These are phyloP conservation scores for Alternaria atra DNA, from an alignment of 2,329 filamentous ascomycete genomes.

Conservation along the genomic window DNA sequence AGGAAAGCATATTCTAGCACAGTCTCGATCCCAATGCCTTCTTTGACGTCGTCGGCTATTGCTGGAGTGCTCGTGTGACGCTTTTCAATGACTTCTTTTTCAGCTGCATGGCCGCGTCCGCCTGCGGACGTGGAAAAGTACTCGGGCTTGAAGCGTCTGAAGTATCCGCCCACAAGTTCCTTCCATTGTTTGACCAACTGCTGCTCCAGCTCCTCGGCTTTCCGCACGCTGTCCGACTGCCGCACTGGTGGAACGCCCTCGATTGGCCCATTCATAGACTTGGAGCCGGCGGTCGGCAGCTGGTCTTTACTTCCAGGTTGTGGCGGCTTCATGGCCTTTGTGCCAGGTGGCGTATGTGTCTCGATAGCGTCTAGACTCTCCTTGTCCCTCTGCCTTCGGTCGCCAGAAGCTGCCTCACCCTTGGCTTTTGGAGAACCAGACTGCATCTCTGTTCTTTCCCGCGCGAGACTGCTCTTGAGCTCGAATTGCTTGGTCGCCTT, in stretches of 20 bases:
- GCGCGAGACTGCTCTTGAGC: slow-evolving; percentile 74
- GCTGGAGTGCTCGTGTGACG: slow-evolving; percentile 35
- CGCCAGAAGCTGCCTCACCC: slow-evolving; percentile 29
- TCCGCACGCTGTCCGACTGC: slow-evolving; percentile 61
- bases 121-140: slow-evolving; percentile 68
- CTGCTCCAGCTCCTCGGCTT: slow-evolving; percentile 73
- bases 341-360: slow-evolving; percentile 57
- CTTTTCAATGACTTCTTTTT: slow-evolving; percentile 43
- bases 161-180: slow-evolving; percentile 90
- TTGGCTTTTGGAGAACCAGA: slow-evolving; percentile 38
- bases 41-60: slow-evolving; percentile 34
- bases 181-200: slow-evolving; percentile 80
- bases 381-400: slow-evolving; percentile 41
- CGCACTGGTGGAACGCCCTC: slow-evolving; percentile 41
- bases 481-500: slow-evolving; percentile 79
- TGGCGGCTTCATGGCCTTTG: slow-evolving; percentile 53
- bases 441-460: slow-evolving; percentile 30
- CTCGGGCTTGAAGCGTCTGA: slow-evolving; percentile 84
- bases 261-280: slow-evolving; percentile 32
- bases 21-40: slow-evolving; percentile 72
- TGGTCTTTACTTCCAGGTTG: slow-evolving; percentile 29
- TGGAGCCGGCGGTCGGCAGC: slow-evolving; percentile 36
- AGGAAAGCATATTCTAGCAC: slow-evolving; percentile 93
- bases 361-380: slow-evolving; percentile 57
- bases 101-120: slow-evolving; percentile 46